Conservation (phyloP, 2,329 filamentous ascomycete species). For the Sclerotiophoma versabilis region DNA sequence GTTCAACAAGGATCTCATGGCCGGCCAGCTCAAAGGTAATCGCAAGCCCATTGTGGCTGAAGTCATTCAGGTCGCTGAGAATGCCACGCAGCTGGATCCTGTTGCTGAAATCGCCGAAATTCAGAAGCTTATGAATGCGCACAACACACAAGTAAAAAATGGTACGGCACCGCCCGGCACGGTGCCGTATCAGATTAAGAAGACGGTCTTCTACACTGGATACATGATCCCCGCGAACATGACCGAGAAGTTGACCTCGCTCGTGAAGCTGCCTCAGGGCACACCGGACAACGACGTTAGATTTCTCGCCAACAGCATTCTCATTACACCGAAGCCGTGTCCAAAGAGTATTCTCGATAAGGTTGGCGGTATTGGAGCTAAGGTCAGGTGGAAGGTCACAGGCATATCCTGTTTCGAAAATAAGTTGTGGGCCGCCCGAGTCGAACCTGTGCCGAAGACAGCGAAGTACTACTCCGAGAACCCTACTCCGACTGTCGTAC, state of each 20-base stretch:
- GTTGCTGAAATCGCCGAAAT: constrained; percentile 82
- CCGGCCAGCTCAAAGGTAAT: constrained; percentile 52
- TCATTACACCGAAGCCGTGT: constrained; percentile 83
- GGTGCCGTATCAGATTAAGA: constrained; percentile 74
- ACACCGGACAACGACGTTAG: constrained; percentile 75
- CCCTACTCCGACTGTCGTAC: constrained; percentile 76
- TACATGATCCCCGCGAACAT: constrained; percentile 81
- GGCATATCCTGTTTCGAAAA: constrained; percentile 78
- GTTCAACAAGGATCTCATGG: constrained; percentile 71
- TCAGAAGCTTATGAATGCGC: constrained; percentile 86
- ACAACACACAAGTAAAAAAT: constrained; percentile 70
- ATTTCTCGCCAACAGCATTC: constrained; percentile 85
- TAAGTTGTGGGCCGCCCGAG: constrained; percentile 84
- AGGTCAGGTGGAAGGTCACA: constrained; percentile 82
- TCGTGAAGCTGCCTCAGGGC: constrained; percentile 70
- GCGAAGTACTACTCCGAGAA: constrained; percentile 78
- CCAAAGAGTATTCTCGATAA: constrained; percentile 76
- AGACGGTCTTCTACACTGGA: constrained; percentile 88
- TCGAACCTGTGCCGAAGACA: constrained; percentile 73
- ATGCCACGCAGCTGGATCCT: constrained; percentile 75
- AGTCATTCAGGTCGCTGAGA: constrained; percentile 85
- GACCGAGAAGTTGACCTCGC: constrained; percentile 72
- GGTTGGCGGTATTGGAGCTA: constrained; percentile 85
- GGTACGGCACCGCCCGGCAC: constrained; percentile 55
- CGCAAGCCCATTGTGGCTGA: constrained; percentile 75